Evolutionary conservation across 352 stramenopile species (phyloP).

Genomic region (Phytophthora cryptogea): DNA sequence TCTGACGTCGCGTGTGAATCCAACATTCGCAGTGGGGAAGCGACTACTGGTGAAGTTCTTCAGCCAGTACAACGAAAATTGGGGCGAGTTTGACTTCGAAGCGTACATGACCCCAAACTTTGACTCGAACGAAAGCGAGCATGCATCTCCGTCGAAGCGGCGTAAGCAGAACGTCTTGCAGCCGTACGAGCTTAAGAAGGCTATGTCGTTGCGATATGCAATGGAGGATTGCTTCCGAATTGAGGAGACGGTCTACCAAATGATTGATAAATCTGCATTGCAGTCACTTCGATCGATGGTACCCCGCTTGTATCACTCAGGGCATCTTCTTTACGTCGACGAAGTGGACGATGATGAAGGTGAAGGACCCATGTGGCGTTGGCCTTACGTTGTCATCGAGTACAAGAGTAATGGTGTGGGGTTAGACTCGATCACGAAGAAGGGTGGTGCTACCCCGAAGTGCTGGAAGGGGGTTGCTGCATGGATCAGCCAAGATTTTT

Average conservation of each 20-base stretch:
- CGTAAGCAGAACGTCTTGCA: conserved; percentile 47
- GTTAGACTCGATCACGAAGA: conserved; percentile 56
- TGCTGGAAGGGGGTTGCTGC: conserved; percentile 57
- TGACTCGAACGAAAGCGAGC: conserved; percentile 13
- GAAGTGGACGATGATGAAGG: conserved; percentile 72
- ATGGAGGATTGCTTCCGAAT: conserved; percentile 84
- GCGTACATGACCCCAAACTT: conserved; percentile 69
- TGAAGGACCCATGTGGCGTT: conserved; percentile 79
- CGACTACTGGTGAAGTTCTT: conserved; percentile 80
- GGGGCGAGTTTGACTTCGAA: conserved; percentile 78
- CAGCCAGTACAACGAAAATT: conserved; percentile 84
- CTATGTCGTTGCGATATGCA: conserved; percentile 63
- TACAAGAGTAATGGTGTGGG: conserved; percentile 58
- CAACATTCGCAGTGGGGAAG: conserved; percentile 70
- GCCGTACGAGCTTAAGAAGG: conserved; percentile 54
- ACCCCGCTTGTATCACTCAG: conserved; percentile 51
- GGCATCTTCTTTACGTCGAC: conserved; percentile 59
- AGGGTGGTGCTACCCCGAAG: conserved; percentile 47
- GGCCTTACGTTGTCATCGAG: conserved; percentile 82
- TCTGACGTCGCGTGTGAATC: conserved; percentile 80
- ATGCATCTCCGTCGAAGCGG: conserved; percentile 39
- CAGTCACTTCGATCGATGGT: conserved; percentile 41
- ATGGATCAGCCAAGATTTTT: conserved; percentile 69
- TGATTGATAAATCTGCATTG: conserved; percentile 40
- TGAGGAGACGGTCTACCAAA: conserved; percentile 59